These are phyloP conservation scores for Auxenochlorella protothecoides DNA, from an alignment of 139 green algal genomes.

Conservation along the genomic window DNA sequence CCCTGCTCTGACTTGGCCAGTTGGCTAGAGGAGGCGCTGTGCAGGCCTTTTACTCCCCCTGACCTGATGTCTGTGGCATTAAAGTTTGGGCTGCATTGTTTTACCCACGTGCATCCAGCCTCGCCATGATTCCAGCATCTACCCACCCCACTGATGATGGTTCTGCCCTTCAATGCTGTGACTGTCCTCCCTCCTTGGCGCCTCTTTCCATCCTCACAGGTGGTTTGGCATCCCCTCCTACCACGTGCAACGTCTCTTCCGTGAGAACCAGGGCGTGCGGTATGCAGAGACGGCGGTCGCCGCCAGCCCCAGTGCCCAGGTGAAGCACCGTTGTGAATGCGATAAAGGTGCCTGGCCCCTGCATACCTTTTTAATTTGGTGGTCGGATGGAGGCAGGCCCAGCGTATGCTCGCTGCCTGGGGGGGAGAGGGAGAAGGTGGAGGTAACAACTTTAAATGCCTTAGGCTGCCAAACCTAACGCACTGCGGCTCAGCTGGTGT, in stretches of 20 bases:
- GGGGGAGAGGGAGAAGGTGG: no score
- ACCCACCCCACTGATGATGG: not conserved
- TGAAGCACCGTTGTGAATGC: no score
- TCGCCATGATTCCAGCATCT: not conserved
- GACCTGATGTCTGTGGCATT: no score
- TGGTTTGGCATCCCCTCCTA: conserved; percentile 40
- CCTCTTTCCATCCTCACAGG: not conserved
- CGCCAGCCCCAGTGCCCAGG: no score
- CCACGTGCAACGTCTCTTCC: conserved; percentile 45
- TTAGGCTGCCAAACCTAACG: no score
- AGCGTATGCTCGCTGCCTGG: not conserved
- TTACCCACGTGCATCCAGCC: not conserved
- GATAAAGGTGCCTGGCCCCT: no score
- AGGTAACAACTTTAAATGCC: no score
- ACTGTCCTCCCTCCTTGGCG: not conserved
- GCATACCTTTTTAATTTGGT: no score
- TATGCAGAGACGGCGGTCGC: conserved; percentile 10
- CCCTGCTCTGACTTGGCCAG: not conserved
- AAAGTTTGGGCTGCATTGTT: no score
- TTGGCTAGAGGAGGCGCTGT: not conserved
- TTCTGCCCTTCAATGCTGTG: not conserved
- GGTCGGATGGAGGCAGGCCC: no score
- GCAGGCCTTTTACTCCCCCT: not conserved
- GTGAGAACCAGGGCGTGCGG: conserved; percentile 15
- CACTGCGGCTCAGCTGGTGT: not conserved